Conservation (phyloP, 2,329 filamentous ascomycete species). For the Beauveria asiatica region DNA sequence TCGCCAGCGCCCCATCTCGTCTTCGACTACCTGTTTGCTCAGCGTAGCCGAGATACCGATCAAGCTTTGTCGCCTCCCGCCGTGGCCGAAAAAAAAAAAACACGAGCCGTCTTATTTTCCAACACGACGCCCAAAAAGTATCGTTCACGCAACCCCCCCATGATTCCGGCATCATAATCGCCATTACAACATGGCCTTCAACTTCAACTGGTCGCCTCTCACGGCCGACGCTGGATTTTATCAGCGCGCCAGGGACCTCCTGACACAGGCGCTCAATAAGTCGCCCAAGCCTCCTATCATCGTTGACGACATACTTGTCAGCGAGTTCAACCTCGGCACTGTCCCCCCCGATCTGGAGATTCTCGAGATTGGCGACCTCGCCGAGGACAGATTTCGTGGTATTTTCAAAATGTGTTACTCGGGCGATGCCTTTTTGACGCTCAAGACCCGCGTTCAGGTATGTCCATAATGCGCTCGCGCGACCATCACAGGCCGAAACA, state of each 20-base stretch:
- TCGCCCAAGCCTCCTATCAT: slow-evolving; percentile 97
- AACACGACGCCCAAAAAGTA: not conserved
- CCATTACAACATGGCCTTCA: slow-evolving; percentile 84
- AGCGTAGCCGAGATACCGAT: not conserved
- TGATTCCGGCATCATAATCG: slow-evolving; percentile 28
- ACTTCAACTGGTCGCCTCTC: slow-evolving; percentile 99
- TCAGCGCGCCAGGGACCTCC: slow-evolving; percentile 81
- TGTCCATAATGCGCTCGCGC: slow-evolving; percentile 23
- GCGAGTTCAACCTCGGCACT: slow-evolving; percentile 91
- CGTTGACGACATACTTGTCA: slow-evolving; percentile 97
- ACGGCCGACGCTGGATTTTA: slow-evolving; percentile 91
- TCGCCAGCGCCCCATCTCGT: not conserved
- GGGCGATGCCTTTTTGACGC: slow-evolving; percentile 87
- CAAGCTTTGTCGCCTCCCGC: not conserved
- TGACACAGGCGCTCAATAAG: slow-evolving; percentile 94
- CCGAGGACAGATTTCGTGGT: slow-evolving; percentile 91
- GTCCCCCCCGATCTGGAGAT: slow-evolving; percentile 95
- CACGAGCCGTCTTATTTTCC: not conserved
- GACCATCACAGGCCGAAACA: not conserved
- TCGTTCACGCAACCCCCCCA: slow-evolving; percentile 18
- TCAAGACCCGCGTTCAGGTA: slow-evolving; percentile 92
- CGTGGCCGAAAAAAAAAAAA: not conserved
- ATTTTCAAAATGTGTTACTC: slow-evolving; percentile 99
- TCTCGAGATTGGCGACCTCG: slow-evolving; percentile 92
- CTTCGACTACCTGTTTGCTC: slow-evolving; percentile 2